phyloP scores from a whole-genome alignment of 108 stramenopile genomes.

The Fragilariopsis cylindrus region DNA sequence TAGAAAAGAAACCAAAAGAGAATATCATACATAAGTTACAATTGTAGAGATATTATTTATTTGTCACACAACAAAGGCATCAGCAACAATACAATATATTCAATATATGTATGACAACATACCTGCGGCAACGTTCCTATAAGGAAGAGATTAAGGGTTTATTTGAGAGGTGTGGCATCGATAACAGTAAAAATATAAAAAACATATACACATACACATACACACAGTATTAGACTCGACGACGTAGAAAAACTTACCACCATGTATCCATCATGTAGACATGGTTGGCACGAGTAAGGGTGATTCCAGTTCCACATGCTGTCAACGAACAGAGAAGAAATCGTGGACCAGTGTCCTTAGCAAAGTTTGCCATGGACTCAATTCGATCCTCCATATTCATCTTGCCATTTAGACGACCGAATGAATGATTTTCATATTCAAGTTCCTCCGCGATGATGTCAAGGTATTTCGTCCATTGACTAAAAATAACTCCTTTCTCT shows the following conservation, averaged over 20 bases:
- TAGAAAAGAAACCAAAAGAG: background rate
- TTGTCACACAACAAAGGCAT: no score
- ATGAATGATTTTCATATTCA: conserved; percentile 44
- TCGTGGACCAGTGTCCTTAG: conserved; percentile 28
- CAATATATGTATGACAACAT: background rate
- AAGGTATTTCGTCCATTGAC: conserved; percentile 64
- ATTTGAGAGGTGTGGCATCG: no score
- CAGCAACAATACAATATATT: no score
- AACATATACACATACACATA: no score
- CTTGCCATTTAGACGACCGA: conserved; percentile 56
- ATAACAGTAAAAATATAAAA: no score
- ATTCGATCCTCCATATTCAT: conserved; percentile 40
- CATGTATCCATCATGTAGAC: conserved; percentile 66
- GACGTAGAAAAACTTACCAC: conserved; percentile 34
- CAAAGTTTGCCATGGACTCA: background rate
- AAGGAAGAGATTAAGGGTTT: no score
- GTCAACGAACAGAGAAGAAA: conserved; percentile 43
- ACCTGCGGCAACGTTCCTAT: no score
- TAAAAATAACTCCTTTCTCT: conserved; percentile 64
- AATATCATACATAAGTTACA: no score
- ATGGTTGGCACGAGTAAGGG: conserved; percentile 60
- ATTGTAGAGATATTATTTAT: no score
- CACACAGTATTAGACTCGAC: background rate
- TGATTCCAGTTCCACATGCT: conserved; percentile 69
- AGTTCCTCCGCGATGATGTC: conserved; percentile 55